Conservation (phyloP, 345 rosid genomes). For the Balakata baccata region DNA sequence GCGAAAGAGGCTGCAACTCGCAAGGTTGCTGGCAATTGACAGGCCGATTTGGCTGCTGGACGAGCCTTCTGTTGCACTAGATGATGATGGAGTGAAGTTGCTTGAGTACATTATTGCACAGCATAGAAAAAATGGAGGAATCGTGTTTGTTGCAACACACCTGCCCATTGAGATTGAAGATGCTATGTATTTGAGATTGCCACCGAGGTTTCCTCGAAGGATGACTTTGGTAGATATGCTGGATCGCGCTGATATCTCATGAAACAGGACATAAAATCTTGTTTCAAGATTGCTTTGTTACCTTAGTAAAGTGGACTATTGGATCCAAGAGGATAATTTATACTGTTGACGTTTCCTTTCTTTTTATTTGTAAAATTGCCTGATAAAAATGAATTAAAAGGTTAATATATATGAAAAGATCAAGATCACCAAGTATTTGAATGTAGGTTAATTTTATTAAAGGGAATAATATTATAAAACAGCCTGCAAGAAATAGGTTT, state of each 20-base stretch:
- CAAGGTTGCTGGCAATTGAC: conserved; percentile 74
- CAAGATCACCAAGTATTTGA: no score
- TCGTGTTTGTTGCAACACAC: conserved; percentile 83
- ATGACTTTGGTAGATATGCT: conserved; percentile 81
- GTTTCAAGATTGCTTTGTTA: no score
- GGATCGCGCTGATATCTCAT: conserved; percentile 54
- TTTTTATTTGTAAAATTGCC: no score
- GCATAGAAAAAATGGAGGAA: conserved; percentile 76
- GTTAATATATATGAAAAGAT: no score
- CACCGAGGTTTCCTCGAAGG: conserved; percentile 77
- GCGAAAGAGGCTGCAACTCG: conserved; percentile 79
- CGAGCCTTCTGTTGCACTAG: conserved; percentile 84
- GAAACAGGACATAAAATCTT: not conserved
- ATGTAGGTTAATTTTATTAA: no score
- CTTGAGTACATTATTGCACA: conserved; percentile 66
- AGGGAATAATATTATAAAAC: no score
- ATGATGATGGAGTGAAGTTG: conserved; percentile 71
- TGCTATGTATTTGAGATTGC: conserved; percentile 71
- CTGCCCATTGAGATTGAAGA: conserved; percentile 79
- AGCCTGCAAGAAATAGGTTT: no score
- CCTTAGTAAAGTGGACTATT: no score
- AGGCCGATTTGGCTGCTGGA: conserved; percentile 88
- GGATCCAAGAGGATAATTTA: not conserved
- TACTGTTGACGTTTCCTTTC: no score
- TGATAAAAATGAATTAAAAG: no score